phyloP scores from a whole-genome alignment of 768 basidiomycete genomes.

The Amanita exitialis region DNA sequence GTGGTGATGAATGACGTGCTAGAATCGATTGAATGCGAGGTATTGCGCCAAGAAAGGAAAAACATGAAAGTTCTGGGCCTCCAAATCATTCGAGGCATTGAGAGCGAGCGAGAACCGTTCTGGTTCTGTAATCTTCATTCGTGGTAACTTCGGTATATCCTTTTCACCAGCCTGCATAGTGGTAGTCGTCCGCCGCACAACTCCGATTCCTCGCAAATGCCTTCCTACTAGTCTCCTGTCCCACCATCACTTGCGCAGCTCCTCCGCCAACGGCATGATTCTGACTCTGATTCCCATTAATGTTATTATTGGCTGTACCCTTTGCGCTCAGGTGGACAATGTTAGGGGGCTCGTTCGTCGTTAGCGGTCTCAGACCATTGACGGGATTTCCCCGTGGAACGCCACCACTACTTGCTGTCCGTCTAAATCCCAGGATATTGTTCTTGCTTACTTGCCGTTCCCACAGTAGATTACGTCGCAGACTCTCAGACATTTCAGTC shows the following conservation, averaged over 20 bases:
- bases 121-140: not conserved
- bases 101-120: not conserved
- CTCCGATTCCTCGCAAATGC: constrained; percentile 3
- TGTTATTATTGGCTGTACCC: constrained; percentile 13
- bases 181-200: constrained; percentile 5
- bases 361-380: constrained; percentile 20
- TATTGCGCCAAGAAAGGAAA: not conserved
- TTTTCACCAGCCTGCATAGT: constrained; percentile 3
- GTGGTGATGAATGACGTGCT: not conserved
- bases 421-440: constrained; percentile 28
- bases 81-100: not conserved
- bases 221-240: constrained; percentile 2
- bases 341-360: constrained; percentile 18
- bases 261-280: not conserved
- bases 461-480: constrained; percentile 76
- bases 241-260: constrained; percentile 4
- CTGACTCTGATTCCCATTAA: not conserved
- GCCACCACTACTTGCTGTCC: constrained; percentile 21
- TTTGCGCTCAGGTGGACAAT: constrained; percentile 33
- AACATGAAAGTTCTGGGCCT: not conserved
- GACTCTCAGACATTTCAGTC: constrained; percentile 77
- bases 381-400: constrained; percentile 14
- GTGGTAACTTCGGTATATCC: not conserved
- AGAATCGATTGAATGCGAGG: not conserved
- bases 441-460: constrained; percentile 57